Evolutionary conservation across 805 yeast genomes (phyloP), one percentile per base, ranked within the genome.

Genomic region (Diddensiella santjacobensis): DNA sequence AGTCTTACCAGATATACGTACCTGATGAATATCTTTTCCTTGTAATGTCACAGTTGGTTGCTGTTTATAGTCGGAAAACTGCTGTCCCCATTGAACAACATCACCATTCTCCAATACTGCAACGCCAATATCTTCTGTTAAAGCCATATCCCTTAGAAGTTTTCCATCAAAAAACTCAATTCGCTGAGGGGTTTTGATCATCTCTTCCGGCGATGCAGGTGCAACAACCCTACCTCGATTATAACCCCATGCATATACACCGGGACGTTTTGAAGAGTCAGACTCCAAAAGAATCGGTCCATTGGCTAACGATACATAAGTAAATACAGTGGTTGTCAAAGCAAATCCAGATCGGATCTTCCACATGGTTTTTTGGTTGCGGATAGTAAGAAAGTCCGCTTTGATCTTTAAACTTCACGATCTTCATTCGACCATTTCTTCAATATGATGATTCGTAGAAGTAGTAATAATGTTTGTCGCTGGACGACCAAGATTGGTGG

Each of bases 21-120:
- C 76, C 20, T 68, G 61, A 1, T 47, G 52, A 23, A 84, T 59
- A 5, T 73, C 63, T 54, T 78, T 71, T 4, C 80, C 81, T 40
- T 67, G 70, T 15, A 83, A 52, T 2, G 80, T 66, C 19, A 60
- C 48, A 41, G 58, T 48, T 2, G 75, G 74, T 1, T 53, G 54
- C 3, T 59, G 49, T 1, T 56, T 53, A 15, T 70, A 51, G 3
- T 56, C 47, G 38, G 65, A 59, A 46, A 59, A 60, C 0, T 73
- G 76, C 23, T 64, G 58, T n/a, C 81, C 80, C 86, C 90, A 87
- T 60, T 84, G 85, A 47, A 79, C 80, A 26, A 88, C 71, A 58
- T 84, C 77, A 17, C 97, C 98, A 13, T 75, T 76, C 0, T 73
- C 72, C 51, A 81, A 78, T 15, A 87, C 77, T 0, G 88, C 88